These are phyloP conservation scores for Fusarium udum DNA, from an alignment of 2,329 filamentous ascomycete species.

Conservation along the genomic window DNA sequence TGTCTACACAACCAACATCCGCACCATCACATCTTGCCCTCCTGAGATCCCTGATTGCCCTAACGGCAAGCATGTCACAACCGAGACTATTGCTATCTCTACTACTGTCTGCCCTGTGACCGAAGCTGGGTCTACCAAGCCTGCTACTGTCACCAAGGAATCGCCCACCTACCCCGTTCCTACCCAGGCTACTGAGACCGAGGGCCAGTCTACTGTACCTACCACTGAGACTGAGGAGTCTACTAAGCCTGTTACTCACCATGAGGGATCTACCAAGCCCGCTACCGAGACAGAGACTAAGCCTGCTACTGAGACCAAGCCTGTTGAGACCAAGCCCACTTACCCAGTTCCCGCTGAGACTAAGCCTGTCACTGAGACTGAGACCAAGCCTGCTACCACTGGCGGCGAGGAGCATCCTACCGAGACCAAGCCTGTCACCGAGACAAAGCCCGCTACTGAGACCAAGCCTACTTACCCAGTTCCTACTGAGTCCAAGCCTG, in stretches of 20 bases:
- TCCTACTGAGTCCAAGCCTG: background rate
- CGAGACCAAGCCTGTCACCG: background rate
- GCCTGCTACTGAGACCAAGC: background rate
- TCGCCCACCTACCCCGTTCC: background rate
- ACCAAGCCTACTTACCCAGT: background rate
- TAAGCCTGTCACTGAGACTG: conserved; percentile 1
- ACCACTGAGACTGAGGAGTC: background rate
- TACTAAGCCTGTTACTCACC: background rate
- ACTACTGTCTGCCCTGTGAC: conserved; percentile 39
- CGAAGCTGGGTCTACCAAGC: conserved; percentile 1
- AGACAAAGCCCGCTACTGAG: background rate
- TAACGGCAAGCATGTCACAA: conserved; percentile 19
- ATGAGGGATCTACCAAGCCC: background rate
- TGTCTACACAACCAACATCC: conserved; percentile 36
- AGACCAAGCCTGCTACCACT: background rate
- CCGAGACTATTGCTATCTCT: conserved; percentile 37
- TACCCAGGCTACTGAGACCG: conserved; percentile 11
- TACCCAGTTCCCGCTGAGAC: background rate
- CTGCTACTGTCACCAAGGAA: conserved; percentile 6
- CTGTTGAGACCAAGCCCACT: background rate
- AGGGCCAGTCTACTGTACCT: background rate
- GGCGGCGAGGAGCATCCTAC: background rate
- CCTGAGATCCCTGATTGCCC: conserved; percentile 37
- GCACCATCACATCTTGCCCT: conserved; percentile 33
- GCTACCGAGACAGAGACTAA: conserved; percentile 17